These are phyloP conservation scores for Elymus sibiricus DNA, from an alignment of 176 grass and related monocot species.

Conservation along the genomic window DNA sequence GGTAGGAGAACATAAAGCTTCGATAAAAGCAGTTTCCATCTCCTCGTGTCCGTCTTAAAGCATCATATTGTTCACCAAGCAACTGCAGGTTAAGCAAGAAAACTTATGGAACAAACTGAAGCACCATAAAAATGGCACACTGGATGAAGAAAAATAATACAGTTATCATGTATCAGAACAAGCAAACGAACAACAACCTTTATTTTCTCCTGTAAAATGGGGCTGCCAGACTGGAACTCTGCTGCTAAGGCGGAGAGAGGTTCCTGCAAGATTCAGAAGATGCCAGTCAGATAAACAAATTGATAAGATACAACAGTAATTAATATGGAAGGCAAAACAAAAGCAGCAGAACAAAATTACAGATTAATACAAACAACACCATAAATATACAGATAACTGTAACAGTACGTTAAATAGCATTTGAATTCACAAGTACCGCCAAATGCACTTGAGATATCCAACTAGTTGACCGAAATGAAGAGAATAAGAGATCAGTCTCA, in stretches of 20 bases:
- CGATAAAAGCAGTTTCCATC: slow-evolving; percentile 99
- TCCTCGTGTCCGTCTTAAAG: slow-evolving; percentile 89
- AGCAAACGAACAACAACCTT: slow-evolving; percentile 54
- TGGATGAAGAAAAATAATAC: neutral
- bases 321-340: neutral
- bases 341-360: neutral
- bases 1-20: slow-evolving; percentile 99
- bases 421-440: neutral
- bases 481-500: neutral
- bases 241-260: slow-evolving; percentile 84
- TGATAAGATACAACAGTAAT: neutral
- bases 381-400: neutral
- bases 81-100: slow-evolving; percentile 54
- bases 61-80: slow-evolving; percentile 86
- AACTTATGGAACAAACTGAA: slow-evolving; percentile 37
- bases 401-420: neutral
- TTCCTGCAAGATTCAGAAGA: slow-evolving; percentile 59
- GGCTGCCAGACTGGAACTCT: slow-evolving; percentile 81
- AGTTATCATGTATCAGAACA: slow-evolving; percentile 24
- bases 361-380: neutral
- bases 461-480: neutral
- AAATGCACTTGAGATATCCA: neutral
- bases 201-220: slow-evolving; percentile 92
- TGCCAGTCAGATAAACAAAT: neutral
- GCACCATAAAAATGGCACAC: neutral